Evolutionary conservation across 176 grass and related monocot genomes (phyloP).

Genomic region (Bolboschoenus planiculmis): DNA sequence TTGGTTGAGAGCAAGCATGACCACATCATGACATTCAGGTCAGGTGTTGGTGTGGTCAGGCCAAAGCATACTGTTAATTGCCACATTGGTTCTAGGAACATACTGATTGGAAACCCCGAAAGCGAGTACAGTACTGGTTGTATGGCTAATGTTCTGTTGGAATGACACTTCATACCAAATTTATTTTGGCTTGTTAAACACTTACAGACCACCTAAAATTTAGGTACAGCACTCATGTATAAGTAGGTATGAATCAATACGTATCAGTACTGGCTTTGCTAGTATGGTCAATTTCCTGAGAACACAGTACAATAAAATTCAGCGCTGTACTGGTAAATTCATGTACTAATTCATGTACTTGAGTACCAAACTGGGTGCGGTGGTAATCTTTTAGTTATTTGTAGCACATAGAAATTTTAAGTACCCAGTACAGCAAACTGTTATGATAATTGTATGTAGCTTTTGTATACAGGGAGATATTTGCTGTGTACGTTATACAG

Average conservation of each 20-base stretch:
- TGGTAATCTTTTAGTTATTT: neutral
- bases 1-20: neutral
- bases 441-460: slow-evolving; percentile 20
- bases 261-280: neutral
- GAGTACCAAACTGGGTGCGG: neutral
- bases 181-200: neutral
- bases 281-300: neutral
- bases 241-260: neutral
- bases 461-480: slow-evolving; percentile 46
- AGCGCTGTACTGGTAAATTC: neutral
- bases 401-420: neutral
- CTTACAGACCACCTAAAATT: neutral
- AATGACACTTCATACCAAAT: neutral
- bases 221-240: neutral
- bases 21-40: neutral
- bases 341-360: neutral
- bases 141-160: neutral
- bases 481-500: slow-evolving; percentile 55
- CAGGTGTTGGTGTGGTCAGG: neutral
- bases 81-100: neutral
- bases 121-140: neutral
- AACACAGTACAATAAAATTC: neutral
- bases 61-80: neutral
- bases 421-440: neutral
- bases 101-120: neutral